phyloP scores from a whole-genome alignment of 2,329 filamentous ascomycete species.

The Venturia aucupariae region DNA sequence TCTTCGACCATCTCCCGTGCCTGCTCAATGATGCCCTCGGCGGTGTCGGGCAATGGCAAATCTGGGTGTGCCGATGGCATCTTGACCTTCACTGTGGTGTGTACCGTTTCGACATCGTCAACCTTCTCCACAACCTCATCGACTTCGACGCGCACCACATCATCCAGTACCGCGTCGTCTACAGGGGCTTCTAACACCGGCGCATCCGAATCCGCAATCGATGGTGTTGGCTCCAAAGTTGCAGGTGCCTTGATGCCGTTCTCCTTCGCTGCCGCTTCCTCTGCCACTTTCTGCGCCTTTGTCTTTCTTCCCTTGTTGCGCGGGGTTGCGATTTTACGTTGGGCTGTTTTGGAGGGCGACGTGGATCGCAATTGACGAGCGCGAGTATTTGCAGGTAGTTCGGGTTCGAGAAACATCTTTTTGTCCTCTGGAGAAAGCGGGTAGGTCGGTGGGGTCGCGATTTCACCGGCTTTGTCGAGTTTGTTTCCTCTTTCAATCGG shows the following conservation, averaged over 20 bases:
- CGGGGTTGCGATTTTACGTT: constrained; percentile 42
- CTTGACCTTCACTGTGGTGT: constrained; percentile 66
- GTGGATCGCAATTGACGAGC: constrained; percentile 50
- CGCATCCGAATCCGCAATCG: background rate
- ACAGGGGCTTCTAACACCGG: constrained; percentile 11
- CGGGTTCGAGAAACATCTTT: constrained; percentile 20
- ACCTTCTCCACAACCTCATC: constrained; percentile 53
- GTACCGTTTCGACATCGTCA: constrained; percentile 56
- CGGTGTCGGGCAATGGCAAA: constrained; percentile 66
- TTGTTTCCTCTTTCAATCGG: constrained; percentile 61
- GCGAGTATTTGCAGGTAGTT: constrained; percentile 30
- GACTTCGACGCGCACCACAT: constrained; percentile 59
- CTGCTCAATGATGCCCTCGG: constrained; percentile 72
- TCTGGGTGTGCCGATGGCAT: constrained; percentile 59
- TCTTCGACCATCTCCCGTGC: constrained; percentile 83
- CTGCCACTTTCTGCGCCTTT: constrained; percentile 18
- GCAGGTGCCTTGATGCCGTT: constrained; percentile 20
- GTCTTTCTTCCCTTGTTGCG: constrained; percentile 19
- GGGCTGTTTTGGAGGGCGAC: constrained; percentile 44
- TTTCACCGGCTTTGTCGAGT: constrained; percentile 48
- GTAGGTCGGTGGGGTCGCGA: constrained; percentile 73
- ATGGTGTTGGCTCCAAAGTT: constrained; percentile 9
- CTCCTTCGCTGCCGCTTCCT: constrained; percentile 32
- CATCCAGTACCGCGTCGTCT: constrained; percentile 42
- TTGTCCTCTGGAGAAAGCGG: constrained; percentile 39